Evolutionary conservation across 352 stramenopile genomes (phyloP), one percentile per base, ranked within the genome.

Genomic region (Pythium sukuiense): DNA sequence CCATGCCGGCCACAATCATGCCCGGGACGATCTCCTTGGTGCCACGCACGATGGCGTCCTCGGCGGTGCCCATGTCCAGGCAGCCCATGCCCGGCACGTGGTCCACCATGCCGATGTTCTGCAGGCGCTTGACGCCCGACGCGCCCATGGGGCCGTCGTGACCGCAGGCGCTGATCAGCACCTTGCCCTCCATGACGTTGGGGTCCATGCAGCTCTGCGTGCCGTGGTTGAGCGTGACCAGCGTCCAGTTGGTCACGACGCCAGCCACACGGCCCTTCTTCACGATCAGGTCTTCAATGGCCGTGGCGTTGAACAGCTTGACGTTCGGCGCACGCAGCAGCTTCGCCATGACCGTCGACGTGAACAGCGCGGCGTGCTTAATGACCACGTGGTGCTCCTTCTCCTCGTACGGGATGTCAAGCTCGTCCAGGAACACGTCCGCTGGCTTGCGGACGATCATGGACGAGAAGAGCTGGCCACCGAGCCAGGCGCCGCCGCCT

Each of bases 131-230:
- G 59, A 87, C 79, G n/a, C 80, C 80, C 26, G 77, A 85, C 0
- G 80, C 80, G 16, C 80, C 80, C 77, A 88, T 86, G 7, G 80
- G 80, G 26, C 80, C 80, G 58, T 88, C 80, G 71, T 88, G 80
- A 61, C 80, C 80, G 11, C 77, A 86, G 1, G 77, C 77, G 32
- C 75, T 85, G 63, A 88, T 85, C 20, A 88, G 67, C 62, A 88
- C 80, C 65, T 88, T 88, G 67, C 77, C 76, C 55, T 88, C 80
- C 77, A 88, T 86, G 14, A 88, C 80, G 66, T 88, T 88, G 9
- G 80, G 80, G 69, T 88, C 80, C 80, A 88, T 88, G 76, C 80
- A 88, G 65, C 76, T 85, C 73, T 88, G 80, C 39, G 80, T 88
- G 67, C 76, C 77, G 63, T 88, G 80, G 77, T 86, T 86, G 26